Evolutionary conservation across 1,284 basidiomycete species (phyloP).

Genomic region (Takashimella tepidaria): DNA sequence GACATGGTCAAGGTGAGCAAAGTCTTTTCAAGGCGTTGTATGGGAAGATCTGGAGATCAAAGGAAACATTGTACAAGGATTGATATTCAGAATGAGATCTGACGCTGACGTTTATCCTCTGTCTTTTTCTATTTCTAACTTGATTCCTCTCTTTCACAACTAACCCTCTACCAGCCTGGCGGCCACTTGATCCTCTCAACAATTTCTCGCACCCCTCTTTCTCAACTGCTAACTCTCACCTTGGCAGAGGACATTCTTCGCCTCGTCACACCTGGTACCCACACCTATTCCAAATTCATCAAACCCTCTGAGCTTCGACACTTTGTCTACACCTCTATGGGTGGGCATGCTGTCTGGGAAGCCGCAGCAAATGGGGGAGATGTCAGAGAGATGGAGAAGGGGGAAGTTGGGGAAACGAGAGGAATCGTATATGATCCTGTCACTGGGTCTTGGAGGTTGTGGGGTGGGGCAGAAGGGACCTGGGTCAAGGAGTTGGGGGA

Average conservation of each 20-base stretch:
- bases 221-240: constrained; percentile 85
- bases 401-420: constrained; percentile 72
- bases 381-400: too few species aligned
- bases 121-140: too few species aligned
- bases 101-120: not conserved
- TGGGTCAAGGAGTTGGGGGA: constrained; percentile 37
- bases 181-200: constrained; percentile 95
- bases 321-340: constrained; percentile 65
- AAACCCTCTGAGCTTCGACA: constrained; percentile 80
- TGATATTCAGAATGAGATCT: constrained; percentile 1
- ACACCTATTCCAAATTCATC: constrained; percentile 86
- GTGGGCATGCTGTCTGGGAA: constrained; percentile 45
- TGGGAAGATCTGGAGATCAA: too few species aligned
- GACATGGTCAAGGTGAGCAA: constrained; percentile 71
- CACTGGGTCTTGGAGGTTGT: constrained; percentile 64
- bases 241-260: constrained; percentile 79
- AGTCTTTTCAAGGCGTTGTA: too few species aligned
- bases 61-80: not conserved
- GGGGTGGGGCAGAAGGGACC: constrained; percentile 62
- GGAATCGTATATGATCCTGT: constrained; percentile 80
- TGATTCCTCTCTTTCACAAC: too few species aligned
- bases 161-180: constrained; percentile 61
- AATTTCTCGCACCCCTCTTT: constrained; percentile 87
- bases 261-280: constrained; percentile 82
- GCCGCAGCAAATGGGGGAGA: too few species aligned